Base-by-base conservation (phyloP, 2,329 filamentous ascomycete genomes). In the Colletotrichum sidae region DNA sequence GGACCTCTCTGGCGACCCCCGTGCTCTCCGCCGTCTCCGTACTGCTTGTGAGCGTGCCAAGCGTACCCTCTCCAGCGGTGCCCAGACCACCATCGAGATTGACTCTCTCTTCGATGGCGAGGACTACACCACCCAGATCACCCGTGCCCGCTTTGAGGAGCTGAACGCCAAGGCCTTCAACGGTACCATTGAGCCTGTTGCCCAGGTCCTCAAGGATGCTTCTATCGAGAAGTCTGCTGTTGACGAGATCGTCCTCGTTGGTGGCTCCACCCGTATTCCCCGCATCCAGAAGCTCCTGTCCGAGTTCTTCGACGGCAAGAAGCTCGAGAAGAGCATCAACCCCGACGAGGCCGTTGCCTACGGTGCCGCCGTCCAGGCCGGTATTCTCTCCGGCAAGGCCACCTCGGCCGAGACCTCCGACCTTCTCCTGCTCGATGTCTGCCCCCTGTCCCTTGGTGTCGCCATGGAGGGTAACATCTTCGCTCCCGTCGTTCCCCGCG, bases 381-480 rank as follows among this genome's bases (percentile, higher is more conserved):
- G 94, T 90, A 97, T 99, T 80, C 91, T 99, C 71, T 97, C 95
- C 66, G 96, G 96, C 80, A 97, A 97, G 90, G 96, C 96, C 74
- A 96, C 93, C 71, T 97, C 94, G 53, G 93, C 93, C 73, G 96
- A 98, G 77, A 97, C 95, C 68, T 88, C 92, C 69, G 96, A 98
- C 80, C 91, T 99, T 71, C 90, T 99, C 69, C 91, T 99, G 69
- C 88, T 99, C 76, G 96, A 99, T 82, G 96, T 99, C 76, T 91
- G 94, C 76, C 96, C 96, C 73, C 92, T 99, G 69, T 97, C 94
- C 69, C 92, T 99, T 38, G 96, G 96, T 91, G 95, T 99, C 72
- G 96, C 95, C 78, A 99, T 98, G 96, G 96, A 98, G 86, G 95
- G 96, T 72, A 97, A 97, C 86, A 97, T 98, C 82, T 98, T 97